Evolutionary conservation across 108 stramenopile species (phyloP).

Genomic region (Pseudonitzschia pungens): DNA sequence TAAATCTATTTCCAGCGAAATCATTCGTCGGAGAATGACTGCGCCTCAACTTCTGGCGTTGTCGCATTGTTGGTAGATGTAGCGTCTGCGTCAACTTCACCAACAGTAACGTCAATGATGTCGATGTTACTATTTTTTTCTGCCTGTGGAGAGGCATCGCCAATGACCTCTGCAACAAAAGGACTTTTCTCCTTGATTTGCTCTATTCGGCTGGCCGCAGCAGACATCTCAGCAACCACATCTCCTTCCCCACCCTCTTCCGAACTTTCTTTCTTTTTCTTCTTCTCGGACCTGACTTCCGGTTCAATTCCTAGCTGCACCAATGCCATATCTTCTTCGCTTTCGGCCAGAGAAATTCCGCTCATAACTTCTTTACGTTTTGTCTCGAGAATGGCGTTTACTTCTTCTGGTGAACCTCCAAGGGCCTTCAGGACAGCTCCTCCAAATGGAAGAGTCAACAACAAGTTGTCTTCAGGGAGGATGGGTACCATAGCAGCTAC

Average conservation of each 20-base stretch:
- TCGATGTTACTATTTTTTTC: constrained; percentile 6
- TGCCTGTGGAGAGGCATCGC: constrained; percentile 39
- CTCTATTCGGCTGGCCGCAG: constrained; percentile 31
- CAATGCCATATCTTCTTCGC: constrained; percentile 67
- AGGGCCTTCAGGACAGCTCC: constrained; percentile 88
- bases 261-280: constrained; percentile 9
- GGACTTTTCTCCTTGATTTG: constrained; percentile 44
- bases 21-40: not conserved
- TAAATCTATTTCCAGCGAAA: constrained; percentile 1
- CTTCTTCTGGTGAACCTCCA: constrained; percentile 78
- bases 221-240: constrained; percentile 23
- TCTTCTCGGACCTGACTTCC: constrained; percentile 18
- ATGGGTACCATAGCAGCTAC: constrained; percentile 95
- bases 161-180: constrained; percentile 47
- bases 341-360: constrained; percentile 48
- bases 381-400: constrained; percentile 78
- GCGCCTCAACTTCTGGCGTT: not conserved
- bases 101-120: not conserved
- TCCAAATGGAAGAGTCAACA: constrained; percentile 94
- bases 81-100: not conserved
- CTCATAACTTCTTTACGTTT: constrained; percentile 79
- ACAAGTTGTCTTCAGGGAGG: constrained; percentile 90
- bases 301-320: constrained; percentile 62
- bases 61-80: not conserved
- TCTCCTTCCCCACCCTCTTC: constrained; percentile 22